These are phyloP conservation scores for Diplotaxis tenuifolia DNA, from an alignment of 345 rosid species.

Conservation along the genomic window DNA sequence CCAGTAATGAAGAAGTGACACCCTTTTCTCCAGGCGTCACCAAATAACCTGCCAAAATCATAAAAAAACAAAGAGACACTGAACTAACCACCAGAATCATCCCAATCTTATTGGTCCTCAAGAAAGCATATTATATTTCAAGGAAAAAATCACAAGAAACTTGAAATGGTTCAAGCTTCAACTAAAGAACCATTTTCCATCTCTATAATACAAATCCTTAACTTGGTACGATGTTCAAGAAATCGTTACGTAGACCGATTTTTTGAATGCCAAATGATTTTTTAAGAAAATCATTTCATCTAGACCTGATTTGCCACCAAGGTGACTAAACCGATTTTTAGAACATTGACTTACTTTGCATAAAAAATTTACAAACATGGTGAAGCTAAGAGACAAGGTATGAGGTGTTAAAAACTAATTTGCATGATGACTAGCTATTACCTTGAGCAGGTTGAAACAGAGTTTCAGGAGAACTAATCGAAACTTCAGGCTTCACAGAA, in stretches of 20 bases:
- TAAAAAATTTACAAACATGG: neutral
- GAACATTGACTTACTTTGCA: neutral
- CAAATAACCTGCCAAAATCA: slow-evolving; percentile 44
- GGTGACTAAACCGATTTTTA: too few relatives aligned
- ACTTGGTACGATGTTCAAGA: neutral
- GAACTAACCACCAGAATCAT: slow-evolving; percentile 3
- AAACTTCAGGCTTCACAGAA: slow-evolving; percentile 57
- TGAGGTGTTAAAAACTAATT: neutral
- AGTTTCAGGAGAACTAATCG: slow-evolving; percentile 40
- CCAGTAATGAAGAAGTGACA: slow-evolving; percentile 45
- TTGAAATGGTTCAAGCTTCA: neutral
- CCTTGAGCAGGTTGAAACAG: slow-evolving; percentile 43
- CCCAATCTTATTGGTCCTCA: neutral
- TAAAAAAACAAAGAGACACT: slow-evolving; percentile 1
- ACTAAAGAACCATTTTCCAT: neutral
- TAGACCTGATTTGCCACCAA: too few relatives aligned
- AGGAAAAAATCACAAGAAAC: slow-evolving; percentile 5
- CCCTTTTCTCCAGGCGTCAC: slow-evolving; percentile 41
- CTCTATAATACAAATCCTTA: neutral
- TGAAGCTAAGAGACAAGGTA: slow-evolving; percentile 2
- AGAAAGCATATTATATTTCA: neutral
- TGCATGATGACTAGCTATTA: slow-evolving; percentile 11
- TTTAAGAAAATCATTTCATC: too few relatives aligned
- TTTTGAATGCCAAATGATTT: too few relatives aligned
- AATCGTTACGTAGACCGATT: too few relatives aligned